A percentile compares a stretch with the other conserved stretches of the same genome.
Conservation (phyloP, 2,329 filamentous ascomycete genomes). For the Talaromyces atroroseus region DNA sequence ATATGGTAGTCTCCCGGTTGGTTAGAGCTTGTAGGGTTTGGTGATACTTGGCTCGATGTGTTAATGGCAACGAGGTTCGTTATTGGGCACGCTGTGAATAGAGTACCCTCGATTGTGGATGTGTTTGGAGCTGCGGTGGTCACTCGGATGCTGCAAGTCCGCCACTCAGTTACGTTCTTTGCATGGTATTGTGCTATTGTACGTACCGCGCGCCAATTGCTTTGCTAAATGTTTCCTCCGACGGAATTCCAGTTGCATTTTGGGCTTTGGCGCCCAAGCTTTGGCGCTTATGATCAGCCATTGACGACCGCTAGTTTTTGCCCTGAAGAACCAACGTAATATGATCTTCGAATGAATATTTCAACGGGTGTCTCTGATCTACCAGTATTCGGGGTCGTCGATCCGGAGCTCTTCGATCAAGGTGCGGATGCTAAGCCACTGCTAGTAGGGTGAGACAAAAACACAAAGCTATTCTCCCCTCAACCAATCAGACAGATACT, state of each 20-base stretch:
- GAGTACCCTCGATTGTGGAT: slow-evolving; percentile 54
- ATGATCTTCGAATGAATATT: neutral
- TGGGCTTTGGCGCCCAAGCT: slow-evolving; percentile 47
- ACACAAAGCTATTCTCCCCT: neutral
- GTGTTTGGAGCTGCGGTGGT: slow-evolving; percentile 48
- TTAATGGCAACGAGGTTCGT: slow-evolving; percentile 59
- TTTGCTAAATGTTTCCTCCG: slow-evolving; percentile 52
- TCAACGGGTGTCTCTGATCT: neutral
- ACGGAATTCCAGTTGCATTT: slow-evolving; percentile 44
- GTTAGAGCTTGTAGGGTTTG: slow-evolving; percentile 26
- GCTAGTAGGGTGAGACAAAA: neutral
- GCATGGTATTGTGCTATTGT: neutral
- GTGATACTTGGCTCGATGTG: slow-evolving; percentile 43
- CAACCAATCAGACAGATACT: neutral
- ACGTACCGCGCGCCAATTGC: slow-evolving; percentile 58
- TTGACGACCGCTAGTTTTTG: slow-evolving; percentile 19
- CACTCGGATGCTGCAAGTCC: slow-evolving; percentile 49
- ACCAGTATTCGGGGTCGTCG: neutral
- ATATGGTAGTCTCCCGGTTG: slow-evolving; percentile 54
- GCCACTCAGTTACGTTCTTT: neutral
- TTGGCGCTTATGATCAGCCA: slow-evolving; percentile 57
- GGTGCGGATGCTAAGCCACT: neutral
- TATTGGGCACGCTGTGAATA: slow-evolving; percentile 58
- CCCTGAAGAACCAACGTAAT: neutral
- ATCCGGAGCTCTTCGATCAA: neutral